Evolutionary conservation across 179 eudicot genomes (phyloP).

Genomic region (Silene vulgaris): DNA sequence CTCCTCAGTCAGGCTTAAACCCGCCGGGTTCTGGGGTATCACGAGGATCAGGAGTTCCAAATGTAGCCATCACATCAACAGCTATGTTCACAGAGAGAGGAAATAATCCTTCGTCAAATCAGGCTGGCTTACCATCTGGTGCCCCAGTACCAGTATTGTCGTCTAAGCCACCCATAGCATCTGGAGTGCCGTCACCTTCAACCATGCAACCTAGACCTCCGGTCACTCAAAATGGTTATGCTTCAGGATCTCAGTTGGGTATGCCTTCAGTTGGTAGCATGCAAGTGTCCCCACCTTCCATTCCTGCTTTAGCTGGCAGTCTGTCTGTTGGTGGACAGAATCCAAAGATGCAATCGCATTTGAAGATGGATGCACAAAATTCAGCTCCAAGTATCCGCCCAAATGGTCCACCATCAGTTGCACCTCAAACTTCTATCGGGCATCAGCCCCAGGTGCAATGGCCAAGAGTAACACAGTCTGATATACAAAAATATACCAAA

Average conservation of each 20-base stretch:
- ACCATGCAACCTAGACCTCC: conserved; percentile 1
- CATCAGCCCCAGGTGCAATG: conserved; percentile 62
- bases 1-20: conserved; percentile 23
- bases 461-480: conserved; percentile 79
- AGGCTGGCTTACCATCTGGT: conserved; percentile 10
- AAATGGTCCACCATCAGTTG: conserved; percentile 38
- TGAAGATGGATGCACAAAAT: conserved; percentile 50
- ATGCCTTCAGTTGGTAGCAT: conserved; percentile 23
- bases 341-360: conserved; percentile 38
- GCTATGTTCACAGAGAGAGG: not conserved
- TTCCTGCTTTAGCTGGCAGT: conserved; percentile 36
- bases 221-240: not conserved
- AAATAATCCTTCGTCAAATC: conserved; percentile 1
- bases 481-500: conserved; percentile 87
- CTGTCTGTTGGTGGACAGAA: conserved; percentile 44
- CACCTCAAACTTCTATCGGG: conserved; percentile 44
- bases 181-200: conserved; percentile 7
- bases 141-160: conserved; percentile 1
- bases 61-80: not conserved
- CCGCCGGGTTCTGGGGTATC: not conserved
- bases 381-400: conserved; percentile 31
- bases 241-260: conserved; percentile 17
- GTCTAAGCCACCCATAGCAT: conserved; percentile 10
- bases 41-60: not conserved
- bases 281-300: conserved; percentile 23